Percentiles rank a stretch among this genome's conserved stretches.
Conservation (phyloP, 2,329 filamentous ascomycete species). For the Colletotrichum scovillei region DNA sequence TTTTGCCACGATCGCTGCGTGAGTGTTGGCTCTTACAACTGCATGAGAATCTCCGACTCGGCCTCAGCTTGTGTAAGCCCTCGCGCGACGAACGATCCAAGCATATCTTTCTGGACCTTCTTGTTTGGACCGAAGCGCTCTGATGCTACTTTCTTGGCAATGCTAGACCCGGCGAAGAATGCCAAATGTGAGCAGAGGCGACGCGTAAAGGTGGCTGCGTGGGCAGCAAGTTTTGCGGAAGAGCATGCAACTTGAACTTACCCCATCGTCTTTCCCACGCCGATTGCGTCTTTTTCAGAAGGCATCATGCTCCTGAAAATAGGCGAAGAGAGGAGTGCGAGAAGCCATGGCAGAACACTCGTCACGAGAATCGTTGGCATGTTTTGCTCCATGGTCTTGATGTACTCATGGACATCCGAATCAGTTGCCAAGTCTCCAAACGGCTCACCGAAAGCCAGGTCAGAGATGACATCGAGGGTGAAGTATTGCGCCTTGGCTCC, state of each 20-base stretch:
- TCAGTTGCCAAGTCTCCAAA: slow-evolving; percentile 60
- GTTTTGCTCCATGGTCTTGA: slow-evolving; percentile 55
- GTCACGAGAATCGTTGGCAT: slow-evolving; percentile 58
- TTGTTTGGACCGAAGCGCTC: slow-evolving; percentile 57
- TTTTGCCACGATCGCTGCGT: no score
- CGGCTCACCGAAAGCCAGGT: slow-evolving; percentile 59
- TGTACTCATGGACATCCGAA: slow-evolving; percentile 59
- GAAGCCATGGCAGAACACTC: slow-evolving; percentile 53
- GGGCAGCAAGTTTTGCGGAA: no score
- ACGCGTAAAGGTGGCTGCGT: background rate
- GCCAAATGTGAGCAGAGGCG: background rate
- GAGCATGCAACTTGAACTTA: slow-evolving; percentile 46
- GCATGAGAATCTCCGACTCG: slow-evolving; percentile 57
- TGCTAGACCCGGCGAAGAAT: slow-evolving; percentile 33
- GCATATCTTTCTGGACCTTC: slow-evolving; percentile 62
- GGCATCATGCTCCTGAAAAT: slow-evolving; percentile 55
- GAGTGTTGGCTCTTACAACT: slow-evolving; percentile 42
- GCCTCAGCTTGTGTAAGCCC: slow-evolving; percentile 51
- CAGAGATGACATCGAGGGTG: slow-evolving; percentile 65
- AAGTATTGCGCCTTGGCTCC: slow-evolving; percentile 61
- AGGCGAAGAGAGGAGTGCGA: slow-evolving; percentile 52
- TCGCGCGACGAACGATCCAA: slow-evolving; percentile 55
- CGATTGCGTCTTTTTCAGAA: slow-evolving; percentile 49
- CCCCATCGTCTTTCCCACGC: slow-evolving; percentile 57
- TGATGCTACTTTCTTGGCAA: slow-evolving; percentile 57